These are phyloP conservation scores for Aspergillus clavatus DNA, from an alignment of 2,329 filamentous ascomycete genomes.

Conservation along the genomic window DNA sequence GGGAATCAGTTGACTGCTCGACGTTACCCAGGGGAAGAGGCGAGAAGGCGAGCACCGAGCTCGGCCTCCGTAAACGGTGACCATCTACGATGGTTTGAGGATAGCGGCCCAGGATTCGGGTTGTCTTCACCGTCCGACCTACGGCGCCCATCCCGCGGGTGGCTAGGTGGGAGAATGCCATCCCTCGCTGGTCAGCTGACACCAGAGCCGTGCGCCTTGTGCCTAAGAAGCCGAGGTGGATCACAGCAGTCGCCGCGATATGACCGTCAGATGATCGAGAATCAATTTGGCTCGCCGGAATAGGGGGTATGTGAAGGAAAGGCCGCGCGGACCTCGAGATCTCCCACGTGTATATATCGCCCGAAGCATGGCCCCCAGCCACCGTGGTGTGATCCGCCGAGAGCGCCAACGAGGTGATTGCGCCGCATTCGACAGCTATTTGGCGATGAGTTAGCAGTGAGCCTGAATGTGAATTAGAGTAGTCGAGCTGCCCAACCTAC, in stretches of 20 bases:
- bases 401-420: slow-evolving; percentile 80
- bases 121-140: slow-evolving; percentile 80
- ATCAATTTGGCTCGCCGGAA: slow-evolving; percentile 62
- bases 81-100: slow-evolving; percentile 60
- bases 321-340: slow-evolving; percentile 74
- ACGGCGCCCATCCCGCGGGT: slow-evolving; percentile 84
- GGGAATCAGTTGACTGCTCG: slow-evolving; percentile 76
- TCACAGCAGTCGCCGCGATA: slow-evolving; percentile 67
- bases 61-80: slow-evolving; percentile 74
- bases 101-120: slow-evolving; percentile 85
- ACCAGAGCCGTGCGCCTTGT: slow-evolving; percentile 91
- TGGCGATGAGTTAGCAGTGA: background rate
- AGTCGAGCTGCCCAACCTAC: slow-evolving; percentile 41
- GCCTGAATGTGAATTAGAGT: background rate
- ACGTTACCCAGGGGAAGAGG: slow-evolving; percentile 90
- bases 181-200: slow-evolving; percentile 88
- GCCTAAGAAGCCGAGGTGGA: slow-evolving; percentile 91
- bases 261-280: slow-evolving; percentile 75
- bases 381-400: slow-evolving; percentile 92
- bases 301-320: slow-evolving; percentile 78
- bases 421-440: slow-evolving; percentile 79
- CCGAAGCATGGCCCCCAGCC: slow-evolving; percentile 82
- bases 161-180: slow-evolving; percentile 97
- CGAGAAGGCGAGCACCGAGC: slow-evolving; percentile 88
- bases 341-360: slow-evolving; percentile 97